A percentile compares a stretch with the other conserved stretches of the same genome.
Evolutionary conservation across 345 rosid genomes (phyloP).

Genomic region (Mercurialis annua): DNA sequence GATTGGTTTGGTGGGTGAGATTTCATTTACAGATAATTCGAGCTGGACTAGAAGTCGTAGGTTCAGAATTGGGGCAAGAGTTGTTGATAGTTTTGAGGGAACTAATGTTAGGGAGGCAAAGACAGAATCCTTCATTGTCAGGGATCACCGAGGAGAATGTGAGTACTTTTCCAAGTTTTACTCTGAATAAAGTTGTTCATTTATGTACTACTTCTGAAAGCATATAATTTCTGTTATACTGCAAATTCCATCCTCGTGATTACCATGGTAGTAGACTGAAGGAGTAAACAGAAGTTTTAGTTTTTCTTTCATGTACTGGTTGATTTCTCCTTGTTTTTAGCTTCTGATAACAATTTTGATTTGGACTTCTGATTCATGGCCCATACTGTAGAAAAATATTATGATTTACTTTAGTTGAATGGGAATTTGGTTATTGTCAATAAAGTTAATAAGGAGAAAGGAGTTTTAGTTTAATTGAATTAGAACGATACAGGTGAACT

Average conservation of each 20-base stretch:
- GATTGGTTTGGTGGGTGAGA: slow-evolving; percentile 54
- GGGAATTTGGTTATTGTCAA: no score
- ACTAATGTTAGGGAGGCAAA: slow-evolving; percentile 64
- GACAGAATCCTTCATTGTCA: slow-evolving; percentile 86
- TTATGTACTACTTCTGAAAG: neutral
- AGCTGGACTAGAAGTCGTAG: slow-evolving; percentile 99
- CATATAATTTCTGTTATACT: neutral
- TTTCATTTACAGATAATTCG: slow-evolving; percentile 95
- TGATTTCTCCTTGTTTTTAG: neutral
- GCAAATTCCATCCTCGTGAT: neutral
- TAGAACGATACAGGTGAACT: slow-evolving; percentile 7
- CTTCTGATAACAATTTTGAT: neutral
- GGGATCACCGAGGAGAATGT: slow-evolving; percentile 99
- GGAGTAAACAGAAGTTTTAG: neutral
- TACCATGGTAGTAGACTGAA: neutral
- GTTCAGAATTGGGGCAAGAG: slow-evolving; percentile 85
- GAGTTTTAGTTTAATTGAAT: slow-evolving; percentile 1
- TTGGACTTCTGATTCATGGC: no score
- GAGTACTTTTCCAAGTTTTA: slow-evolving; percentile 34
- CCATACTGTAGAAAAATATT: no score
- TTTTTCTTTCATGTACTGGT: neutral
- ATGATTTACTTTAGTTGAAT: no score
- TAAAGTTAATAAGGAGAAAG: neutral
- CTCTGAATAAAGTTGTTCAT: neutral
- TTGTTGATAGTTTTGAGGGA: slow-evolving; percentile 60